Evolutionary conservation across 2,329 filamentous ascomycete genomes (phyloP), one percentile per base, ranked within the genome.

Genomic region (Catunica adiposa): DNA sequence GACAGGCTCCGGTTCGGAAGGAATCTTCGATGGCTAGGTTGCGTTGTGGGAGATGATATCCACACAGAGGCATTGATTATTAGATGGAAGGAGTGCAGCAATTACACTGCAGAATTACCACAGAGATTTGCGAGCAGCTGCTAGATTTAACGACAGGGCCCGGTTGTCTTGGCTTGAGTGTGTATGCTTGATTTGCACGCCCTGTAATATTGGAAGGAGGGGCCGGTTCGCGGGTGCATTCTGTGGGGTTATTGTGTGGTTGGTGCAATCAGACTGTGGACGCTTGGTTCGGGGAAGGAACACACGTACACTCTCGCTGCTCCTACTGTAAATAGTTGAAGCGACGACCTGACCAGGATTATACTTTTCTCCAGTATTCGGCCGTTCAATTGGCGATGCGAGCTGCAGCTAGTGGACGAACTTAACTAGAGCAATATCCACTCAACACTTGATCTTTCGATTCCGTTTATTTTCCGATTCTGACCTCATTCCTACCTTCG

Each of bases 1-100:
- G 23, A 50, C 38, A n/a, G 48, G 34, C 46, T 56, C 54, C 48
- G 54, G 42, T 56, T 56, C 54, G 54, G 54, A 56, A 56, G 40
- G 34, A 20, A n/a, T 42, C 29, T 23, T 31, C 44, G 23, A n/a
- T 15, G 25, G 8, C 38, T 7, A 22, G 23, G 44, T 22, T n/a
- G 40, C 3, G 40, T 22, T 22, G 20, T 44, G 40, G 4, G 29
- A 34, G 11, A 34, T 34, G 29, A 34, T 5, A 37, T 34, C 22
- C 15, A 53, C 15, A 53, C 20, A 22, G 51, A 34, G 29, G 20
- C 20, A 17, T 22, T 22, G 20, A 44, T 8, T 2, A 44, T 44
- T 44, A 44, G n/a, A 44, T 48, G 6, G 22, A 23, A 9, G 11
- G 20, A 22, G 44, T 17, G 22, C 20, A 44, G 44, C 22, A 48